Conservation (phyloP, 2,329 filamentous ascomycete genomes). For the Xylariales sp. region DNA sequence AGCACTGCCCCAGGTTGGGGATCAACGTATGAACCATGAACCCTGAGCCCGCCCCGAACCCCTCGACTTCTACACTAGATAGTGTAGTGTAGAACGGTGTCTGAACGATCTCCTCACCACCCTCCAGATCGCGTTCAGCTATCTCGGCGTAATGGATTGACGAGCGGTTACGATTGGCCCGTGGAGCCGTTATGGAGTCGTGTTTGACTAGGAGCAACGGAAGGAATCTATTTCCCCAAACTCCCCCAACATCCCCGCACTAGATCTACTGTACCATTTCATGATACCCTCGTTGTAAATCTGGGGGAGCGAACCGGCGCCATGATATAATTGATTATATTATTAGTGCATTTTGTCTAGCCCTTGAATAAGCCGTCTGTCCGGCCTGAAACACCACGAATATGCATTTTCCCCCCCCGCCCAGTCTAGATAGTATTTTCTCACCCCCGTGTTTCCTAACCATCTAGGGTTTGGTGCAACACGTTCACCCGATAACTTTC, state of each 20-base stretch:
- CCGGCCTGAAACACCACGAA: conserved; percentile 1
- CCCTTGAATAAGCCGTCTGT: conserved; percentile 10
- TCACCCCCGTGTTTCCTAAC: conserved; percentile 28
- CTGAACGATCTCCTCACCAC: background rate
- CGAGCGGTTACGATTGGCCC: conserved; percentile 17
- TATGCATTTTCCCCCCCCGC: conserved; percentile 4
- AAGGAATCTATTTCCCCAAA: conserved; percentile 30
- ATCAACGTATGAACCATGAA: conserved; percentile 22
- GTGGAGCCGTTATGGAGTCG: conserved; percentile 11
- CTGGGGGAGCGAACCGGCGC: conserved; percentile 15
- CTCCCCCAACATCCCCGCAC: conserved; percentile 26
- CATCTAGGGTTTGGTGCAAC: conserved; percentile 60
- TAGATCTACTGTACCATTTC: background rate
- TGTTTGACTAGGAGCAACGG: conserved; percentile 32
- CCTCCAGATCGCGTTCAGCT: background rate
- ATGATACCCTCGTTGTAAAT: conserved; percentile 23
- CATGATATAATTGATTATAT: conserved; percentile 19
- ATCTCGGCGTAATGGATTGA: conserved; percentile 31
- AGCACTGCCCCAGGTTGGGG: conserved; percentile 18
- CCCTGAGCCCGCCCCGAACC: background rate
- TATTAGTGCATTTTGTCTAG: conserved; percentile 32
- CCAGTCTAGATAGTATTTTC: background rate
- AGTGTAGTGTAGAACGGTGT: too few relatives aligned
- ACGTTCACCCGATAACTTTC: conserved; percentile 65
- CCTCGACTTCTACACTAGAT: background rate